phyloP scores from a whole-genome alignment of 257 asterid species.

The Schizonepeta tenuifolia region DNA sequence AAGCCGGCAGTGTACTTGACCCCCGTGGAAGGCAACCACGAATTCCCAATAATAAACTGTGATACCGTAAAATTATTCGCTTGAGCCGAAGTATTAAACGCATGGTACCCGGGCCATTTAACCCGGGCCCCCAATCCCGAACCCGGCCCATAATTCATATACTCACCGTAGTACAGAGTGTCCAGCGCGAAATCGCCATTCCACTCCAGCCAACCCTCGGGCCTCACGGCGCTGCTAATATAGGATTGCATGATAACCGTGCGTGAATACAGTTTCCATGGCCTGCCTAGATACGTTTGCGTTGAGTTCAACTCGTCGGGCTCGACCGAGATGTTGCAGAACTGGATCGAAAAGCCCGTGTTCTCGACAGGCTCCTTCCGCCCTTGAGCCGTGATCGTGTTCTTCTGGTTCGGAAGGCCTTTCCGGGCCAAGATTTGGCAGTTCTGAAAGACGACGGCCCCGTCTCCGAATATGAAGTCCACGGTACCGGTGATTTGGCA shows the following conservation, averaged over 20 bases:
- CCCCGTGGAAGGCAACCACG: constrained; percentile 63
- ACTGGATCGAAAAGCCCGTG: constrained; percentile 68
- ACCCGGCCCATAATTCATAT: constrained; percentile 61
- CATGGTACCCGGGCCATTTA: constrained; percentile 65
- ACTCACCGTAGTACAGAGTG: constrained; percentile 61
- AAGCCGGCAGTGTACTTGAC: constrained; percentile 51
- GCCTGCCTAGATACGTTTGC: constrained; percentile 64
- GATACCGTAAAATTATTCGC: constrained; percentile 54
- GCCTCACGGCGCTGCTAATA: constrained; percentile 44
- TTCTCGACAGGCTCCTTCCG: constrained; percentile 39
- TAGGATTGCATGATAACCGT: constrained; percentile 63
- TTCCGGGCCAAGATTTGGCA: constrained; percentile 57
- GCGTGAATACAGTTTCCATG: constrained; percentile 63
- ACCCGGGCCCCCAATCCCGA: constrained; percentile 54
- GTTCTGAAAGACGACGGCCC: constrained; percentile 60
- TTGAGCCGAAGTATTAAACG: constrained; percentile 40
- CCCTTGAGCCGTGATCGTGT: constrained; percentile 76
- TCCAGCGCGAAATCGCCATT: constrained; percentile 44
- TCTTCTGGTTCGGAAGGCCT: constrained; percentile 60
- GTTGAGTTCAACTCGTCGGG: constrained; percentile 40
- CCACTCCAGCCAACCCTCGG: constrained; percentile 77
- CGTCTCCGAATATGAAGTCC: constrained; percentile 76
- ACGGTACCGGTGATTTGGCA: constrained; percentile 65
- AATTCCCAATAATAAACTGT: constrained; percentile 50
- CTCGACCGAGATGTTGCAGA: constrained; percentile 52